Base-by-base conservation (phyloP, 2,329 filamentous ascomycete genomes). In the Metarhizium humberi region DNA sequence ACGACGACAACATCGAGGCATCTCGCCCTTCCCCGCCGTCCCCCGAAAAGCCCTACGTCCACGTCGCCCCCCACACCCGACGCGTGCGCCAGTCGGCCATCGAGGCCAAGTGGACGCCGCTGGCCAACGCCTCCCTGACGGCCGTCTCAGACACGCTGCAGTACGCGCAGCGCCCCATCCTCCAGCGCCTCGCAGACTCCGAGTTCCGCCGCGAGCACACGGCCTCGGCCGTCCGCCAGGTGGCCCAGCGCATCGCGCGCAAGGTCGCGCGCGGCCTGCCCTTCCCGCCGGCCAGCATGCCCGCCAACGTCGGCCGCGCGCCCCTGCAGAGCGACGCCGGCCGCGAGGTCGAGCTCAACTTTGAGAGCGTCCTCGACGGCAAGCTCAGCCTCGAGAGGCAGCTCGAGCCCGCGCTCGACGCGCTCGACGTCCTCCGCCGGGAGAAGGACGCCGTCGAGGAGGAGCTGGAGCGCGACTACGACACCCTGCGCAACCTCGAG, bases 71-170 rank as follows among this genome's bases (percentile, higher is more conserved):
- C 14, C 73, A 73, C 34, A 77, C 73, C 13, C 77, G 75, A 40
- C 74, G 73, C 46, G 73, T 90, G 47, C 80, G 83, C n/a, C 80
- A 78, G 58, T 77, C 79, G 32, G 79, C 77, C 42, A 87, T 95
- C 56, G 78, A 87, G 46, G 72, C 84, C 46, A 88, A 86, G 65
- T 90, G 86, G 86, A 72, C 75, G 3, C 74, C 80, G 6, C 74
- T 88, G 5, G 75, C 80, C 4, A 66, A 71, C 6, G 69, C 75
- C 29, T 80, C 84, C 46, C 69, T 87, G 54, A 71, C 77, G 7
- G 77, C 78, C 52, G 75, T 86, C n/a, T 71, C 75, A 18, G 67
- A 73, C 16, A 74, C 88, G 32, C 71, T 90, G 36, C 70, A 75
- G 25, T 77, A 83, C 59, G 78, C 82, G 52, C 80, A 84, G 60